Conservation (phyloP, 192 early-diverging fungal species). For the Linnemannia hyalina region DNA sequence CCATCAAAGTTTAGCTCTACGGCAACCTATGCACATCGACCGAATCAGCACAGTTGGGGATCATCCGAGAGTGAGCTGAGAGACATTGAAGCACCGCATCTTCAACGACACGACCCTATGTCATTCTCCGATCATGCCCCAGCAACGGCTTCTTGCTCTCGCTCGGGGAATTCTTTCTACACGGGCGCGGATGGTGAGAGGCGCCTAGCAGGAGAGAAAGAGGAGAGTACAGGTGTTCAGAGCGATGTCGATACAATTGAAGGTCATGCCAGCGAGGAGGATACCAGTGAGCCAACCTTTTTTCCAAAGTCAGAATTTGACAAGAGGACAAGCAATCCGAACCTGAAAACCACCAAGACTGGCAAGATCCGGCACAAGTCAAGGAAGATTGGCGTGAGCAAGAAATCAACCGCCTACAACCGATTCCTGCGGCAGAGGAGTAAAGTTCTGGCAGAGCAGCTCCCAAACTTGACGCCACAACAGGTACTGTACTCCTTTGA, state of each 20-base stretch:
- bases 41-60: neutral
- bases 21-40: neutral
- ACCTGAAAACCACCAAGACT: slow-evolving; percentile 47
- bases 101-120: neutral
- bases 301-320: neutral
- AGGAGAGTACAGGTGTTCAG: neutral
- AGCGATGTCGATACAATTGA: neutral
- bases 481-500: slow-evolving; percentile 16
- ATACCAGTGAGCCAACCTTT: neutral
- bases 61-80: neutral
- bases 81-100: neutral
- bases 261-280: neutral
- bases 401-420: slow-evolving; percentile 31
- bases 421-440: slow-evolving; percentile 43
- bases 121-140: neutral
- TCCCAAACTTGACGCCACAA: slow-evolving; percentile 25
- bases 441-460: slow-evolving; percentile 7
- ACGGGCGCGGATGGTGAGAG: neutral
- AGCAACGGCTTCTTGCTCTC: neutral
- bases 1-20: neutral
- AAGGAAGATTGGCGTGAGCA: slow-evolving; percentile 13
- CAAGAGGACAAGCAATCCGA: slow-evolving; percentile 27
- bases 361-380: slow-evolving; percentile 40
- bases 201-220: neutral
- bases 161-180: neutral